Conservation (phyloP, 495 filamentous ascomycete genomes). For the Copromyces sp. region DNA sequence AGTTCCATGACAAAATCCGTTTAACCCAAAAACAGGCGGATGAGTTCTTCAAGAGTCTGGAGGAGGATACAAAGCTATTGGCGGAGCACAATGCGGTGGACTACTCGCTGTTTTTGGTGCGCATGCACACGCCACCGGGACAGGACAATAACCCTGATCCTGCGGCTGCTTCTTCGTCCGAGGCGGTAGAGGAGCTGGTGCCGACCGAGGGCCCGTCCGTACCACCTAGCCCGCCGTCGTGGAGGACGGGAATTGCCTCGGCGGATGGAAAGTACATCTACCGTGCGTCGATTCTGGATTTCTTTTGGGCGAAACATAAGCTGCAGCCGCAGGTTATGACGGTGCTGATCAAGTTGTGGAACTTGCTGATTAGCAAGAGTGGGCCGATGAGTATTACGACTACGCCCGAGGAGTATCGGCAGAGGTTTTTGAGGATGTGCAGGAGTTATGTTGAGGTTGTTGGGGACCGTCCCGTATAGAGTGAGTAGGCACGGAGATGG, state of each 20-base stretch:
- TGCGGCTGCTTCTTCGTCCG: slow-evolving; percentile 13
- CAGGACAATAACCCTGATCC: background rate
- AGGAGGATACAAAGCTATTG: slow-evolving; percentile 50
- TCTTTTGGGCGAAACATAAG: slow-evolving; percentile 64
- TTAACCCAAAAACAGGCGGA: slow-evolving; percentile 41
- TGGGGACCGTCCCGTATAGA: slow-evolving; percentile 5
- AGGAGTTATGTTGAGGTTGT: slow-evolving; percentile 42
- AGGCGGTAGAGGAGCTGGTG: slow-evolving; percentile 7
- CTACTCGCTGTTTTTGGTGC: slow-evolving; percentile 58
- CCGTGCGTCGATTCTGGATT: slow-evolving; percentile 52
- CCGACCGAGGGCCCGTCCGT: slow-evolving; percentile 18
- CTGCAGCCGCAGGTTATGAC: slow-evolving; percentile 52
- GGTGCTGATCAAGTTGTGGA: slow-evolving; percentile 49
- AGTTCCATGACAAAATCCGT: slow-evolving; percentile 54
- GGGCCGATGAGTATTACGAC: slow-evolving; percentile 66
- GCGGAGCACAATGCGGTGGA: slow-evolving; percentile 52
- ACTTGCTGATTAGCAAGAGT: slow-evolving; percentile 39
- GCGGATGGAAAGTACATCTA: slow-evolving; percentile 55
- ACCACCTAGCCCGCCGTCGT: slow-evolving; percentile 30
- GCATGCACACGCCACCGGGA: slow-evolving; percentile 29
- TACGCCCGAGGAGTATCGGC: slow-evolving; percentile 51
- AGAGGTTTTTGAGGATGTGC: slow-evolving; percentile 55
- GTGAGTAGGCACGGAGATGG: background rate
- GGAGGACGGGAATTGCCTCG: slow-evolving; percentile 47
- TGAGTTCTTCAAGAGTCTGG: slow-evolving; percentile 36